Conservation (phyloP, 805 yeast species). For the Saturnispora kantuleensis region DNA sequence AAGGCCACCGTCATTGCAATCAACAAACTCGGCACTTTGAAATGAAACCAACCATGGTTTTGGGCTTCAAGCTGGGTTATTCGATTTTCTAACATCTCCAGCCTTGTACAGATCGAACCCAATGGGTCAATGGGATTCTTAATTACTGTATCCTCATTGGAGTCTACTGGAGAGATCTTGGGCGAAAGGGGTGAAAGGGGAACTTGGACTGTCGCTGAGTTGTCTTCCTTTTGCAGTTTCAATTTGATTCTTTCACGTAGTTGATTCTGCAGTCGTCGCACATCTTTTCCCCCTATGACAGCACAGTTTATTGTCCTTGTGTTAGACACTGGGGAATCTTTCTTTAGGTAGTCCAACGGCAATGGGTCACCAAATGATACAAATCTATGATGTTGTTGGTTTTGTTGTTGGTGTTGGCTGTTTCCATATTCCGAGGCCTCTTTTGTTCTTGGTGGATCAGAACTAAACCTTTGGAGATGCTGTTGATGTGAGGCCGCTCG, state of each 20-base stretch:
- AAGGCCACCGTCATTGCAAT: too few relatives aligned
- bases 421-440: neutral
- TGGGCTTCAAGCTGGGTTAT: too few relatives aligned
- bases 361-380: constrained; percentile 19
- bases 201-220: too few relatives aligned
- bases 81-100: too few relatives aligned
- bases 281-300: neutral
- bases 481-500: too few relatives aligned
- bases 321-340: neutral
- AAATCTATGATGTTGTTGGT: neutral
- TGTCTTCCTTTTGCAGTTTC: neutral
- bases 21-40: too few relatives aligned
- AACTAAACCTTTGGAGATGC: neutral
- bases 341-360: constrained; percentile 17
- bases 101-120: too few relatives aligned
- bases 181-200: too few relatives aligned
- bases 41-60: too few relatives aligned
- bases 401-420: neutral
- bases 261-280: constrained; percentile 1
- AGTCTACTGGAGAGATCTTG: too few relatives aligned
- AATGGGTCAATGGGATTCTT: too few relatives aligned
- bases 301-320: neutral
- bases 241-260: neutral
- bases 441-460: neutral
- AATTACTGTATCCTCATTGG: too few relatives aligned